A percentile compares a stretch with the other conserved stretches of the same genome.
These are phyloP conservation scores for Erodium chrysanthum DNA, from an alignment of 441 rosid genomes.

Conservation along the genomic window DNA sequence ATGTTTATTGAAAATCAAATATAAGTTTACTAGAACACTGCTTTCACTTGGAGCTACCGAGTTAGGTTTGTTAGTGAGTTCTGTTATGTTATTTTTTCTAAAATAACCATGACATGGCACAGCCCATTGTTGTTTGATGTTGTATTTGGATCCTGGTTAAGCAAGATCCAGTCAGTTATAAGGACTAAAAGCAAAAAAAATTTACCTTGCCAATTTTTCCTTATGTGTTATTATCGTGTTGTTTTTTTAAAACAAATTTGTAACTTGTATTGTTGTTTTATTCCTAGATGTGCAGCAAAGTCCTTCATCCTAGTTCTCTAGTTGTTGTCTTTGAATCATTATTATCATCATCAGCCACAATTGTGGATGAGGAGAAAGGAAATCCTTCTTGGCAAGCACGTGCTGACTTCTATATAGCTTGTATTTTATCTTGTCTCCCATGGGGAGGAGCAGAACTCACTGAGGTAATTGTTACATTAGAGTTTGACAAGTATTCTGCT, in stretches of 20 bases:
- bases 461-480: slow-evolving; percentile 45
- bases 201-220: too few species aligned
- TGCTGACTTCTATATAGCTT: slow-evolving; percentile 84
- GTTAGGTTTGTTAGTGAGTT: background rate
- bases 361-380: slow-evolving; percentile 95
- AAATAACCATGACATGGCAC: background rate
- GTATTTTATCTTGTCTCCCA: slow-evolving; percentile 90
- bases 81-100: background rate
- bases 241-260: background rate
- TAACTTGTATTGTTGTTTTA: slow-evolving; percentile 18
- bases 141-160: too few species aligned
- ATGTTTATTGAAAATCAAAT: background rate
- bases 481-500: too few species aligned
- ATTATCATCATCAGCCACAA: slow-evolving; percentile 93
- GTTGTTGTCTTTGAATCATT: slow-evolving; percentile 75
- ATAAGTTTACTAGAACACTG: background rate
- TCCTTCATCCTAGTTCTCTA: slow-evolving; percentile 76
- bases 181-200: too few species aligned
- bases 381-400: slow-evolving; percentile 94
- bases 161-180: too few species aligned
- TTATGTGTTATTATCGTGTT: too few species aligned
- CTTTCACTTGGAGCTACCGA: background rate
- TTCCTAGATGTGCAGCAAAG: slow-evolving; percentile 87
- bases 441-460: slow-evolving; percentile 95
- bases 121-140: too few species aligned